A percentile compares a stretch with the other conserved stretches of the same genome.
Conservation (phyloP, 805 yeast genomes). For the Groenewaldozyma tartarivorans region DNA sequence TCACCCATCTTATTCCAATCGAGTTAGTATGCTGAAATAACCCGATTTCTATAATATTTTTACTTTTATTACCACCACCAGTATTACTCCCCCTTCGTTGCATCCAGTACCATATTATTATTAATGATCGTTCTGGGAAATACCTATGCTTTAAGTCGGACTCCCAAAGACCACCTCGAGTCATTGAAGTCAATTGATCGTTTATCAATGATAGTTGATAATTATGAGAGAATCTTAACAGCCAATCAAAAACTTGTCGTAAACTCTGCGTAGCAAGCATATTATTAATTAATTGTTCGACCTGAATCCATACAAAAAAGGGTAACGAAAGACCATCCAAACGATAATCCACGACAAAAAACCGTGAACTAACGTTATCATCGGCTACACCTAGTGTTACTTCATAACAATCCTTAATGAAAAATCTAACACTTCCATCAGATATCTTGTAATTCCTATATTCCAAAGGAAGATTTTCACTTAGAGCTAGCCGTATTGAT, state of each 20-base stretch:
- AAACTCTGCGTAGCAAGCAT: conserved; percentile 40
- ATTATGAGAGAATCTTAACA: conserved; percentile 52
- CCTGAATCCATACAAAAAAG: conserved; percentile 27
- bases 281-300: conserved; percentile 50
- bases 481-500: conserved; percentile 64
- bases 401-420: conserved; percentile 55
- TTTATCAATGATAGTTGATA: conserved; percentile 55
- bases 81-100: conserved; percentile 31
- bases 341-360: conserved; percentile 68
- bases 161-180: conserved; percentile 46
- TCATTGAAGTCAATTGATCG: conserved; percentile 43
- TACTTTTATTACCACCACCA: conserved; percentile 20
- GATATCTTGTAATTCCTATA: conserved; percentile 55
- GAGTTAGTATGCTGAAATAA: conserved; percentile 36
- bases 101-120: conserved; percentile 59
- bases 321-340: conserved; percentile 17
- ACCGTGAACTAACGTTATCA: conserved; percentile 47
- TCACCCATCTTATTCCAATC: conserved; percentile 52
- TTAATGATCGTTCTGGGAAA: conserved; percentile 42
- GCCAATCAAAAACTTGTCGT: conserved; percentile 43
- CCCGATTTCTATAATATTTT: conserved; percentile 53
- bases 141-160: conserved; percentile 50
- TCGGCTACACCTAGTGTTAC: conserved; percentile 71
- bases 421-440: conserved; percentile 69
- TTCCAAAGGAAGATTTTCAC: conserved; percentile 46